These are phyloP conservation scores for Ulota crispa DNA, from an alignment of 225 moss, liverwort and hornwort genomes.

Conservation along the genomic window DNA sequence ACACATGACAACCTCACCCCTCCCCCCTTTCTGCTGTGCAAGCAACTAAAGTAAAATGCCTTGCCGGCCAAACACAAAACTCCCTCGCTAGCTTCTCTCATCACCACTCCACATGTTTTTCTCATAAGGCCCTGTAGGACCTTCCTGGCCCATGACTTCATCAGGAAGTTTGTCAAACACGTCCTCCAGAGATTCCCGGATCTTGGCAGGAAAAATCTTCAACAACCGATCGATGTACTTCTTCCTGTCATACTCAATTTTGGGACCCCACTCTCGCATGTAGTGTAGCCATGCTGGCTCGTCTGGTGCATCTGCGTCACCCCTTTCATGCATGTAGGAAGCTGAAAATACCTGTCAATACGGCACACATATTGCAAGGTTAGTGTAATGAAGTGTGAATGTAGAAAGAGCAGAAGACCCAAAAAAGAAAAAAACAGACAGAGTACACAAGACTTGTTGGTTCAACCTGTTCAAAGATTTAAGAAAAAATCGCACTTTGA, in stretches of 20 bases:
- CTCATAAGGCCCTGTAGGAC: constrained; percentile 73
- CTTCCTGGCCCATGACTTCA: constrained; percentile 82
- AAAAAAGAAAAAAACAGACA: neutral
- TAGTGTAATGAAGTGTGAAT: neutral
- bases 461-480: neutral
- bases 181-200: constrained; percentile 61
- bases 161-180: constrained; percentile 72
- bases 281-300: constrained; percentile 82
- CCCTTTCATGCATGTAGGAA: constrained; percentile 53
- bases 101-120: constrained; percentile 73
- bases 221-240: constrained; percentile 67
- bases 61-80: neutral
- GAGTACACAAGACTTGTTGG: no score
- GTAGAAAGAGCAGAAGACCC: neutral
- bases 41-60: neutral
- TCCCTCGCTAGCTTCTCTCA: constrained; percentile 48
- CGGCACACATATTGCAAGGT: neutral
- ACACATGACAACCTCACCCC: neutral
- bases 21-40: neutral
- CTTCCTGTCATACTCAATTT: constrained; percentile 70
- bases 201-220: constrained; percentile 43
- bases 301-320: constrained; percentile 47
- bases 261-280: constrained; percentile 91
- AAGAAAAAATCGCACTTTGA: neutral
- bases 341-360: constrained; percentile 67